Percentiles rank a stretch among this genome's conserved stretches.
Evolutionary conservation across 2,329 filamentous ascomycete genomes (phyloP).

Genomic region (Fusarium sp.): DNA sequence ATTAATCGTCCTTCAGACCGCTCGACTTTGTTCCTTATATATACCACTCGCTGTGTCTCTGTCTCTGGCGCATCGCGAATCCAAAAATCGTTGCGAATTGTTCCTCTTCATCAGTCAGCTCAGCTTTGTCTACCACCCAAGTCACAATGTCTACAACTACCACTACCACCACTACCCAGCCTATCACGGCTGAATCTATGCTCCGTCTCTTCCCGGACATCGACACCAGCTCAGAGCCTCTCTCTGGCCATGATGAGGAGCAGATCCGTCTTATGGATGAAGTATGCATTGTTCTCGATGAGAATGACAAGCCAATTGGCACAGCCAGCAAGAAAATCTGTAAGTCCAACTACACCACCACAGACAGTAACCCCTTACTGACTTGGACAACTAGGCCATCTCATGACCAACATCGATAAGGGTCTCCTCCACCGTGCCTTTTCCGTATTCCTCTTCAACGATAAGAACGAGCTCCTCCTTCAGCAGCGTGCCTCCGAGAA

Average conservation of each 20-base stretch:
- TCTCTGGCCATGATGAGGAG: conserved; percentile 95
- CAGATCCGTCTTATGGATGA: conserved; percentile 99
- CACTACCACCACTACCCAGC: conserved; percentile 64
- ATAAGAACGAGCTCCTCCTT: conserved; percentile 89
- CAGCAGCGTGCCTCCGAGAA: conserved; percentile 97
- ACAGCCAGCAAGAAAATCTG: conserved; percentile 98
- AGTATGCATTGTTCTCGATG: conserved; percentile 95
- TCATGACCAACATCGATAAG: conserved; percentile 99
- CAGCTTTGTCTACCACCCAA: background rate
- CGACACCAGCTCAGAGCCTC: conserved; percentile 77
- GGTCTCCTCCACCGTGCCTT: conserved; percentile 97
- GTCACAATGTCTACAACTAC: conserved; percentile 52
- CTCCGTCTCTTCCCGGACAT: conserved; percentile 89
- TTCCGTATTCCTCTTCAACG: conserved; percentile 97
- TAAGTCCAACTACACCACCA: conserved; percentile 61
- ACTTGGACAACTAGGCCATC: conserved; percentile 74
- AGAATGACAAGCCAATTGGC: conserved; percentile 92
- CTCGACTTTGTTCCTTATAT: conserved; percentile 24
- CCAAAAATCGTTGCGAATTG: conserved; percentile 1
- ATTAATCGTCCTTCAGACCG: conserved; percentile 44
- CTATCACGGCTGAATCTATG: conserved; percentile 88
- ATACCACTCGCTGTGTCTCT: conserved; percentile 5
- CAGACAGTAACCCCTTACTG: conserved; percentile 21
- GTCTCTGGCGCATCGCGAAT: conserved; percentile 12
- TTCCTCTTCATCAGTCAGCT: background rate